Percentiles rank a stretch among this genome's conserved stretches.
phyloP scores from a whole-genome alignment of 1,284 basidiomycete species.

The Trichosporon sp. region DNA sequence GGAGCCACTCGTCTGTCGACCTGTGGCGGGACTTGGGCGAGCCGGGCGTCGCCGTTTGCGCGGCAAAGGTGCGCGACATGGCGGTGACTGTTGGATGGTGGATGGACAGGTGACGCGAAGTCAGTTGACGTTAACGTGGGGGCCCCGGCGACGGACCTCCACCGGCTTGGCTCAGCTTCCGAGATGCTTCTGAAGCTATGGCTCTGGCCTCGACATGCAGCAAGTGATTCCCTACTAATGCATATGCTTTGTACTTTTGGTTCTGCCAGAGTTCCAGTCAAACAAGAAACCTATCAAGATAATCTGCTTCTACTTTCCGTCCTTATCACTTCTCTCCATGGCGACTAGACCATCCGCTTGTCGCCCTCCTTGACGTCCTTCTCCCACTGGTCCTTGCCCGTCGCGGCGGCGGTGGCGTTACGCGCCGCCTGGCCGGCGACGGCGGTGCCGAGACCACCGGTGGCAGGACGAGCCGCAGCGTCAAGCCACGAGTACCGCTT shows the following conservation, averaged over 20 bases:
- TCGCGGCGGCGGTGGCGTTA: neutral
- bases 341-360: neutral
- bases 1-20: neutral
- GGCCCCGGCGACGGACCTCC: neutral
- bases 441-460: neutral
- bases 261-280: neutral
- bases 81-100: neutral
- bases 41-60: neutral
- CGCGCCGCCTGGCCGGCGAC: conserved; percentile 5
- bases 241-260: neutral
- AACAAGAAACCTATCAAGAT: neutral
- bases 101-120: neutral
- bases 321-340: neutral
- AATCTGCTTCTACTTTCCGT: neutral
- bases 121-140: neutral
- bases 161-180: neutral
- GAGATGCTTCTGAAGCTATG: too few species aligned
- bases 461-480: neutral
- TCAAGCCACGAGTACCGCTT: neutral
- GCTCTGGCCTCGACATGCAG: neutral
- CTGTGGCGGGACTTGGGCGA: neutral
- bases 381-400: conserved; percentile 3
- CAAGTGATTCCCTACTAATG: neutral
- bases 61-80: neutral
- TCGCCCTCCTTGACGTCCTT: conserved; percentile 12